Evolutionary conservation across 805 yeast species (phyloP), one percentile per base, ranked within the genome.

Genomic region (Hanseniaspora pseudoguilliermondii): DNA sequence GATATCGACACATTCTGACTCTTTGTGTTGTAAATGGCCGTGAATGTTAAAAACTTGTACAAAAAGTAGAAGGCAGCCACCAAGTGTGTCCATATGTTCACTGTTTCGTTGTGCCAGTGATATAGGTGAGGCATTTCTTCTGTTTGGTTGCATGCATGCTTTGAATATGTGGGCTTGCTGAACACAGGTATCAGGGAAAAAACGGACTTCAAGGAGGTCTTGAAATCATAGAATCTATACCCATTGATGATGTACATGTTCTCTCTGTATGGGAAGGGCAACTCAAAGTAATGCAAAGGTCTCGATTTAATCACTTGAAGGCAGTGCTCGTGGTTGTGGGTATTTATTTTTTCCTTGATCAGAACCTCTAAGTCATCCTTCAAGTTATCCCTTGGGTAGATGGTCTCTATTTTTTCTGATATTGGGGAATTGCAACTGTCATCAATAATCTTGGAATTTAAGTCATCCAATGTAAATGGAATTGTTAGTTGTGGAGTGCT

Each of bases 251-350:
- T 86, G 67, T 78, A 89, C 57, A 88, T 82, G 70, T 93, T 91
- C 69, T 90, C 97, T 64, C 95, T 78, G 95, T 96, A 91, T 49
- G 85, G 87, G 61, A 83, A 79, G 2, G 98, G 98, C 44, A 91
- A 73, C 67, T 91, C 95, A 65, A 86, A 87, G 67, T 83, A 86
- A 61, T 87, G 88, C 43, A 91, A 69, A 56, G 81, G 76, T 47
- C 83, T 60, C 9, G 55, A 58, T 3, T 66, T 58, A 11, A 83
- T 82, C 11, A 71, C 64, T 6, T 65, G 62, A 6, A 70, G 60
- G 1, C 83, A 83, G 25, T 64, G 65, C 29, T 75, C 76, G 59
- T 75, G 77, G 62, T 77, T 75, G 62, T 73, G 75, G 43, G 73
- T 67, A 32, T 73, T 71, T 21, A 72, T 67, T 61, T 41, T 27